These are phyloP conservation scores for Scutellaria galericulata DNA, from an alignment of 257 asterid genomes.

Conservation along the genomic window DNA sequence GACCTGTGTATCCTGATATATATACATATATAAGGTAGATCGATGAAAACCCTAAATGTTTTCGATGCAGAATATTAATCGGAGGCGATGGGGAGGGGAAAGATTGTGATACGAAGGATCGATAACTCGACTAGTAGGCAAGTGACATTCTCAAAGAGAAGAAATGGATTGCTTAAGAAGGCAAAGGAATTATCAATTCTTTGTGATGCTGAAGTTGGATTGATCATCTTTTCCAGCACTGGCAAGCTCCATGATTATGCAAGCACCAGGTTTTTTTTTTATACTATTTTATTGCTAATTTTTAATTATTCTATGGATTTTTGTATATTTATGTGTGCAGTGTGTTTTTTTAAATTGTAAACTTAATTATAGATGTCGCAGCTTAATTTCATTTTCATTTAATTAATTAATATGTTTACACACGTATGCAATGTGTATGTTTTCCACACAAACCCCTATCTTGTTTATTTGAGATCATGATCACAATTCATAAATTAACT, in stretches of 20 bases:
- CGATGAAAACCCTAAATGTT: slow-evolving; percentile 23
- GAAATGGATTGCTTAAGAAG: slow-evolving; percentile 58
- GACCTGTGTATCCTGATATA: neutral
- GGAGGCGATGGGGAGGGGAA: slow-evolving; percentile 51
- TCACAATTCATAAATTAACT: too few species aligned
- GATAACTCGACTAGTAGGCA: slow-evolving; percentile 58
- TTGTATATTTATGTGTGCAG: neutral
- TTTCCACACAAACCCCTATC: neutral
- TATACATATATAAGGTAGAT: neutral
- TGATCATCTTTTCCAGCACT: slow-evolving; percentile 56
- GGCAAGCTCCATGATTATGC: slow-evolving; percentile 55
- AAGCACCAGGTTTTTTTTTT: slow-evolving; percentile 45
- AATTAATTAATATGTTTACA: too few species aligned
- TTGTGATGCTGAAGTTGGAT: slow-evolving; percentile 62
- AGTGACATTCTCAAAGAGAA: slow-evolving; percentile 57
- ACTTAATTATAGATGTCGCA: neutral
- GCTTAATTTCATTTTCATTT: too few species aligned
- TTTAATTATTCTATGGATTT: neutral
- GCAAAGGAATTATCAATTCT: slow-evolving; percentile 56
- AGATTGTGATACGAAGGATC: slow-evolving; percentile 54
- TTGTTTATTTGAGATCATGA: neutral
- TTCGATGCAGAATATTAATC: neutral
- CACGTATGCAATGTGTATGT: neutral
- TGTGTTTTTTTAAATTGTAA: neutral
- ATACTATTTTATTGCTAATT: too few species aligned